phyloP scores from a whole-genome alignment of 1,284 basidiomycete species.

The Coniferiporia weirii region DNA sequence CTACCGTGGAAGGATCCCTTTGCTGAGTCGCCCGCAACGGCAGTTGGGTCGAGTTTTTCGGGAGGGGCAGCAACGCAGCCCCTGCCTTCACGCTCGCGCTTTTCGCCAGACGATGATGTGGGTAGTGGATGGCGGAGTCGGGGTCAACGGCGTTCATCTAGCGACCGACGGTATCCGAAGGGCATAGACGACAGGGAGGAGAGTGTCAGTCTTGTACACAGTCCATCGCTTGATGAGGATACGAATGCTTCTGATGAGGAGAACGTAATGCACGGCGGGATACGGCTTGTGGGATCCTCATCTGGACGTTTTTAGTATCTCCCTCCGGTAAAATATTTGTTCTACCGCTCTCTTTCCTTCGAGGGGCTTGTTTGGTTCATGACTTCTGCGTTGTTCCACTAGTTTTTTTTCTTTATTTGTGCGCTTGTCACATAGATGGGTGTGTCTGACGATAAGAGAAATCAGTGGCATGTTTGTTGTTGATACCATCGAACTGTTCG shows the following conservation, averaged over 20 bases:
- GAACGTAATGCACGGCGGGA: constrained; percentile 1
- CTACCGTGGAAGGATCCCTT: constrained; percentile 27
- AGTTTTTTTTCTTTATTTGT: background rate
- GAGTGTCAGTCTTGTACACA: constrained; percentile 33
- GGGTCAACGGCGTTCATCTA: constrained; percentile 21
- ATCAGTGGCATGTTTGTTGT: background rate
- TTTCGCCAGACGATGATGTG: constrained; percentile 21
- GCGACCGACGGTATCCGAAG: constrained; percentile 30
- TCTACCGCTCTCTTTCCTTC: background rate
- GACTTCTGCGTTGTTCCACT: background rate
- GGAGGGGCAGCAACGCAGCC: constrained; percentile 6
- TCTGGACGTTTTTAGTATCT: constrained; percentile 12
- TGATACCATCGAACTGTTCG: background rate
- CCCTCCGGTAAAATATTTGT: background rate
- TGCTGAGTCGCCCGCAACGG: constrained; percentile 29
- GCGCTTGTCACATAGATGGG: background rate
- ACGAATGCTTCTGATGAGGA: constrained; percentile 7
- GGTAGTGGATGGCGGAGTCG: constrained; percentile 10
- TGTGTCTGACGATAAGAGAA: background rate
- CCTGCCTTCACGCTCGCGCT: constrained; percentile 8
- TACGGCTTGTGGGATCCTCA: constrained; percentile 17
- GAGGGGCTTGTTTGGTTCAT: background rate
- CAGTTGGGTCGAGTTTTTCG: constrained; percentile 25
- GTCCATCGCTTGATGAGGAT: constrained; percentile 19
- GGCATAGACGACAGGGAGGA: constrained; percentile 35